These are phyloP conservation scores for Paxillus involutus DNA, from an alignment of 768 basidiomycete species.

Conservation along the genomic window DNA sequence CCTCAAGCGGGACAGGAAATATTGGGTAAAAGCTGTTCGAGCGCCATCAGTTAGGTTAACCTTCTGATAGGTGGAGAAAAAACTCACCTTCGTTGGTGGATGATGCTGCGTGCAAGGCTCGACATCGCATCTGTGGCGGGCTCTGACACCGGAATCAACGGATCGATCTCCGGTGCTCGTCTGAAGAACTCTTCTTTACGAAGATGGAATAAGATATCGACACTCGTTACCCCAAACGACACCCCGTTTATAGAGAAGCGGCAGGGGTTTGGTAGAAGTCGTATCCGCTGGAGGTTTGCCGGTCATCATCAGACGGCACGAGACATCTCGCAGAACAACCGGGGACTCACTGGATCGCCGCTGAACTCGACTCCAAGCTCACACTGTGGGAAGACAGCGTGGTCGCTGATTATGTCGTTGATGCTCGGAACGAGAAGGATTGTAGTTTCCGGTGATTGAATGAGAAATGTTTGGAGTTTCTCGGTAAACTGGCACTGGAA, in stretches of 20 bases:
- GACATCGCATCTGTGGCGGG: slow-evolving; percentile 72
- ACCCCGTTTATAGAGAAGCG: slow-evolving; percentile 85
- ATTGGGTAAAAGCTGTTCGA: slow-evolving; percentile 85
- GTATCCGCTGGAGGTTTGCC: slow-evolving; percentile 56
- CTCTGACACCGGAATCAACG: slow-evolving; percentile 44
- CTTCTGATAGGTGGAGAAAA: background rate
- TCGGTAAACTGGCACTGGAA: slow-evolving; percentile 66
- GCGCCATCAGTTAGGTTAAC: background rate
- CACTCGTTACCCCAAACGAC: slow-evolving; percentile 75
- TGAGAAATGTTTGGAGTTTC: slow-evolving; percentile 56
- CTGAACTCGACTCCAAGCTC: slow-evolving; percentile 48
- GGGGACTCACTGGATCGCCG: slow-evolving; percentile 50
- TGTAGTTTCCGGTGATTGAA: slow-evolving; percentile 62
- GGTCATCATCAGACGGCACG: background rate
- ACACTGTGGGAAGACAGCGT: slow-evolving; percentile 84
- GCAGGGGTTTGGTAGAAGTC: slow-evolving; percentile 83
- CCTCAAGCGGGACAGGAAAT: slow-evolving; percentile 80
- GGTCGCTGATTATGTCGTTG: slow-evolving; percentile 75
- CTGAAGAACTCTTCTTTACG: slow-evolving; percentile 80
- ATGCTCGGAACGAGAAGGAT: slow-evolving; percentile 82
- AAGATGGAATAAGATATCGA: slow-evolving; percentile 88
- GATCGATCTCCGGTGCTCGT: slow-evolving; percentile 60
- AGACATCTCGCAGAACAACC: background rate
- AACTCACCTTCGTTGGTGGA: slow-evolving; percentile 82
- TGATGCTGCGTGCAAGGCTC: slow-evolving; percentile 71